phyloP scores from a whole-genome alignment of 192 early-diverging fungal species.

The Entophlyctis luteolus region DNA sequence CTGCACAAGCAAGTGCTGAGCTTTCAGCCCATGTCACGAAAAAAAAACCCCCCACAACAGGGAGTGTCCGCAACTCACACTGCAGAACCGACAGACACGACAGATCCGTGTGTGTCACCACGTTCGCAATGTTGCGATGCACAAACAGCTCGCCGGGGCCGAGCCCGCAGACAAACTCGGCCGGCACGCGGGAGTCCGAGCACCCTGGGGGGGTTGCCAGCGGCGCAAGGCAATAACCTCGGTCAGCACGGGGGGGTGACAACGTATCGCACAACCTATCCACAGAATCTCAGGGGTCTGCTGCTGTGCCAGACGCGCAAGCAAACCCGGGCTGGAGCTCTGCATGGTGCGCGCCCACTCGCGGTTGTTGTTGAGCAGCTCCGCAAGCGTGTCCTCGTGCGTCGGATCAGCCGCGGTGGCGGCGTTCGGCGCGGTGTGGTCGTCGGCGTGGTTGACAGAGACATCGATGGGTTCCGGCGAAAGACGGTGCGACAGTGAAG shows the following conservation, averaged over 20 bases:
- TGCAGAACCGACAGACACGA: conserved; percentile 81
- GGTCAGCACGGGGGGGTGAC: too few relatives aligned
- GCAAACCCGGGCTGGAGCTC: conserved; percentile 63
- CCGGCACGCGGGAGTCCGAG: conserved; percentile 89
- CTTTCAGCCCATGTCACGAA: too few relatives aligned
- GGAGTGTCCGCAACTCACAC: too few relatives aligned
- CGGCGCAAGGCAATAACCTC: background rate
- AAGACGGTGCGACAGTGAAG: too few relatives aligned
- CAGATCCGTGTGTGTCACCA: conserved; percentile 75
- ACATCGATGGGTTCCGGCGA: too few relatives aligned
- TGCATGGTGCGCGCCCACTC: conserved; percentile 34
- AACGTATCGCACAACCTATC: conserved; percentile 53
- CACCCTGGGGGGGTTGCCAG: conserved; percentile 39
- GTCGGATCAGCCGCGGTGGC: background rate
- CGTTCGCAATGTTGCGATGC: conserved; percentile 96
- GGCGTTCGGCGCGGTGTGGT: too few relatives aligned
- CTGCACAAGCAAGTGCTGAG: too few relatives aligned
- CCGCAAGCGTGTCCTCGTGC: conserved; percentile 16
- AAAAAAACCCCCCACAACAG: too few relatives aligned
- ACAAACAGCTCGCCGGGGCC: conserved; percentile 88
- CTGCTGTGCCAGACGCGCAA: conserved; percentile 62
- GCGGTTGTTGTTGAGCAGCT: conserved; percentile 43
- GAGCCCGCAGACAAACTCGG: conserved; percentile 61
- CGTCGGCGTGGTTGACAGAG: too few relatives aligned
- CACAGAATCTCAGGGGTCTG: conserved; percentile 85